Conservation (phyloP, 73 alveolate species). For the Symbiodinium pilosum region DNA sequence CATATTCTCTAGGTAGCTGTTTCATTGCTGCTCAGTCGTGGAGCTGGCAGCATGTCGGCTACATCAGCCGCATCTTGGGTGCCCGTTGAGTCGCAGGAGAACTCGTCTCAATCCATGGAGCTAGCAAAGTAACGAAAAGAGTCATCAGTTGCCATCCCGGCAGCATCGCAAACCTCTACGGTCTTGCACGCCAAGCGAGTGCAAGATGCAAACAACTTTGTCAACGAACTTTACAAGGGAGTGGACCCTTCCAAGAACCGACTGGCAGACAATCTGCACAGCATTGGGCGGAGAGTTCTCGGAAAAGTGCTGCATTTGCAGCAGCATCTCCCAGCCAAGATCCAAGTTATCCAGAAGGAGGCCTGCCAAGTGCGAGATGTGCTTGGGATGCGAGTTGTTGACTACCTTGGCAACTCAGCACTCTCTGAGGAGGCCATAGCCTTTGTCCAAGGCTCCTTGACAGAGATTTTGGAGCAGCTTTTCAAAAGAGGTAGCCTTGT, state of each 20-base stretch:
- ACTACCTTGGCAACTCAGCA: neutral
- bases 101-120: no score
- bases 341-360: neutral
- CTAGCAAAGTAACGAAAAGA: no score
- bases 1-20: no score
- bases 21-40: no score
- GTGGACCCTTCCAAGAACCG: neutral
- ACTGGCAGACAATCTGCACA: neutral
- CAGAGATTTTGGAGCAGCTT: neutral
- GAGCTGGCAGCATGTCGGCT: no score
- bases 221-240: neutral
- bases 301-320: neutral
- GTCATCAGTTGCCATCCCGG: neutral
- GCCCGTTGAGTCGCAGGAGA: no score
- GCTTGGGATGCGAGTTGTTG: neutral
- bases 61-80: no score
- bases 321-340: neutral
- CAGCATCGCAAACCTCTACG: neutral
- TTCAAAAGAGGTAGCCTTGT: neutral
- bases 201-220: neutral
- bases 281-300: no score
- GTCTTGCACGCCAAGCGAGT: neutral
- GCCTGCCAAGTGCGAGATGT: slow-evolving; percentile 10
- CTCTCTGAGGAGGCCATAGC: neutral
- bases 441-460: neutral